Evolutionary conservation across 2,329 filamentous ascomycete genomes (phyloP).

Genomic region (Fusarium graminum): DNA sequence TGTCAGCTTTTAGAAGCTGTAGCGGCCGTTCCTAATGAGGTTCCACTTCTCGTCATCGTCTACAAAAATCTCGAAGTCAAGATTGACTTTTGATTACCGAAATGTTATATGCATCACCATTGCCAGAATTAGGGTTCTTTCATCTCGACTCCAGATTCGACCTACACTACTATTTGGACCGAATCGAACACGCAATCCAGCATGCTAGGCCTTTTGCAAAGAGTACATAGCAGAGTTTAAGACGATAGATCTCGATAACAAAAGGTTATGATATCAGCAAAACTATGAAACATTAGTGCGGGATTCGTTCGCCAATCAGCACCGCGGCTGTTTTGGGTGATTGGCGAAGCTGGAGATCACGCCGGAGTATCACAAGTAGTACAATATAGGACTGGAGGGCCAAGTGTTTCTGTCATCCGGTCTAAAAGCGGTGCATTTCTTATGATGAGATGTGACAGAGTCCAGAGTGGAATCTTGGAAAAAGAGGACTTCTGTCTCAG

Average conservation of each 20-base stretch:
- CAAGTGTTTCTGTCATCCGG: too few species aligned
- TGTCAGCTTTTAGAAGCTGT: conserved; percentile 2
- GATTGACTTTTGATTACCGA: too few species aligned
- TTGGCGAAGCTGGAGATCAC: conserved; percentile 4
- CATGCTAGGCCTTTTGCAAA: neutral
- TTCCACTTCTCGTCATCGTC: conserved; percentile 12
- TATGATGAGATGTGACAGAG: conserved; percentile 32
- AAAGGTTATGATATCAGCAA: neutral
- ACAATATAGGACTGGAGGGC: conserved; percentile 17
- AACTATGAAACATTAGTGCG: neutral
- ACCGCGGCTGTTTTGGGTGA: neutral
- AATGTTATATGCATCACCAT: neutral
- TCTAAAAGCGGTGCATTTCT: neutral
- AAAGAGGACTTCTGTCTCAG: conserved; percentile 1
- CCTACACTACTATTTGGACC: neutral
- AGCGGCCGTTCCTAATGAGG: neutral
- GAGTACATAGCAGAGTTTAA: neutral
- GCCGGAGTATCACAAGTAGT: conserved; percentile 2
- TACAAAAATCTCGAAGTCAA: too few species aligned
- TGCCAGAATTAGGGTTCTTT: neutral
- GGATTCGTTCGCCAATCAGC: neutral
- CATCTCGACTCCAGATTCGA: neutral
- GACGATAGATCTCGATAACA: neutral
- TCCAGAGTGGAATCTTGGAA: conserved; percentile 22
- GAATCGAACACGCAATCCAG: neutral